phyloP scores from a whole-genome alignment of 306 rosid species.

The Lagenaria siceraria region DNA sequence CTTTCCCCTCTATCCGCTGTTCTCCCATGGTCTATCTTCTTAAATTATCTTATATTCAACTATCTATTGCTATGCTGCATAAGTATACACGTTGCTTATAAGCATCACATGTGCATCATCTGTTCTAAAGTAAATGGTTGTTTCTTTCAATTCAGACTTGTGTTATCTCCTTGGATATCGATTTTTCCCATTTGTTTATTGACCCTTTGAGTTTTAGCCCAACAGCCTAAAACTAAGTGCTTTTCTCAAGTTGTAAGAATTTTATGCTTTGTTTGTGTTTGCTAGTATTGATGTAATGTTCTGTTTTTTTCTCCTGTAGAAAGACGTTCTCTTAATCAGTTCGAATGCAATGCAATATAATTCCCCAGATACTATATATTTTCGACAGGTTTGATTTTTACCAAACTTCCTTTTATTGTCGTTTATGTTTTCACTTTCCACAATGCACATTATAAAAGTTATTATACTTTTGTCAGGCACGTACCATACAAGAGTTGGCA shows the following conservation, averaged over 20 bases:
- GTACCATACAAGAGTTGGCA: slow-evolving; percentile 58
- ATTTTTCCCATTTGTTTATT: neutral
- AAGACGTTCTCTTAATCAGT: slow-evolving; percentile 46
- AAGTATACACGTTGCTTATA: neutral
- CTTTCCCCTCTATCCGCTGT: neutral
- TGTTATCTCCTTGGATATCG: neutral
- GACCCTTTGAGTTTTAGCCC: neutral
- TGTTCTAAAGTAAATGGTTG: neutral
- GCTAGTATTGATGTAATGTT: slow-evolving; percentile 7
- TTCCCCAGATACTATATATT: slow-evolving; percentile 57
- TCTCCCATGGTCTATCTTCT: neutral
- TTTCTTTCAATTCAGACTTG: neutral
- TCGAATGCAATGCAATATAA: slow-evolving; percentile 71
- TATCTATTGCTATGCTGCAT: neutral
- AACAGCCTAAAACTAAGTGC: neutral
- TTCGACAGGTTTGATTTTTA: slow-evolving; percentile 45
- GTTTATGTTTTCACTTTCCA: neutral
- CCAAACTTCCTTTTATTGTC: neutral
- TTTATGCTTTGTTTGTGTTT: neutral
- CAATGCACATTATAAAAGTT: slow-evolving; percentile 5
- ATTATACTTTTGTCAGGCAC: slow-evolving; percentile 32
- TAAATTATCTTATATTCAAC: neutral
- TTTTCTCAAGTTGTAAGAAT: neutral
- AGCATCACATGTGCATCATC: neutral
- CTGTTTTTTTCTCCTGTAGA: slow-evolving; percentile 23